These are phyloP conservation scores for Neonectria hederae DNA, from an alignment of 2,329 filamentous ascomycete species.

Conservation along the genomic window DNA sequence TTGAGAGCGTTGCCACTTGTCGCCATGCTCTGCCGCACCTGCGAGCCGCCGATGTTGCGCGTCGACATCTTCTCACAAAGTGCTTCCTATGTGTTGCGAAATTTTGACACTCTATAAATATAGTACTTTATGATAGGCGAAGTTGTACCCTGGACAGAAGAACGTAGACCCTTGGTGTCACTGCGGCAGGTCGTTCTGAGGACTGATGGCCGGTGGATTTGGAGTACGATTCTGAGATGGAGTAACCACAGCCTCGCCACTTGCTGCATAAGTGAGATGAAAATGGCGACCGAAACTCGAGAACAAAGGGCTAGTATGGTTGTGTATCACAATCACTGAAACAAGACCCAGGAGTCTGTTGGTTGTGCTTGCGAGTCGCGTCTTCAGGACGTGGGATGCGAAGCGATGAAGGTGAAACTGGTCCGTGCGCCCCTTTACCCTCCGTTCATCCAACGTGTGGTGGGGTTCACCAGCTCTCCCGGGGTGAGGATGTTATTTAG, in stretches of 20 bases:
- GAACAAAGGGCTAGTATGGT: not conserved
- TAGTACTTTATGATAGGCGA: not conserved
- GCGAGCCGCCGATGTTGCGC: conserved; percentile 44
- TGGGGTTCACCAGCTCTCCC: too few species aligned
- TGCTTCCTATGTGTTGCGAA: too few species aligned
- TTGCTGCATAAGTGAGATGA: too few species aligned
- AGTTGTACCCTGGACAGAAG: not conserved
- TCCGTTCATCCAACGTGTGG: not conserved
- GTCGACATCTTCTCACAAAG: conserved; percentile 41
- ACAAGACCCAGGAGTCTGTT: not conserved
- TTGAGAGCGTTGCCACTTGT: conserved; percentile 50
- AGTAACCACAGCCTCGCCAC: not conserved
- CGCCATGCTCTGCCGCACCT: conserved; percentile 51
- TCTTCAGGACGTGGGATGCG: not conserved
- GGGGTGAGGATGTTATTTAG: too few species aligned
- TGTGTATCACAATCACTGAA: not conserved
- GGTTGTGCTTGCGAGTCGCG: not conserved
- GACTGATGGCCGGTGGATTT: not conserved
- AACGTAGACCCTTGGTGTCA: not conserved
- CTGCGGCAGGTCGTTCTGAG: not conserved
- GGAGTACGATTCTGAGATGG: not conserved
- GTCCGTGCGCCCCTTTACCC: not conserved
- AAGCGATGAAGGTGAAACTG: not conserved
- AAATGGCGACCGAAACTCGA: not conserved
- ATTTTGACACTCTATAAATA: not conserved